Evolutionary conservation across 805 yeast species (phyloP).

Genomic region (Candida silvatica): DNA sequence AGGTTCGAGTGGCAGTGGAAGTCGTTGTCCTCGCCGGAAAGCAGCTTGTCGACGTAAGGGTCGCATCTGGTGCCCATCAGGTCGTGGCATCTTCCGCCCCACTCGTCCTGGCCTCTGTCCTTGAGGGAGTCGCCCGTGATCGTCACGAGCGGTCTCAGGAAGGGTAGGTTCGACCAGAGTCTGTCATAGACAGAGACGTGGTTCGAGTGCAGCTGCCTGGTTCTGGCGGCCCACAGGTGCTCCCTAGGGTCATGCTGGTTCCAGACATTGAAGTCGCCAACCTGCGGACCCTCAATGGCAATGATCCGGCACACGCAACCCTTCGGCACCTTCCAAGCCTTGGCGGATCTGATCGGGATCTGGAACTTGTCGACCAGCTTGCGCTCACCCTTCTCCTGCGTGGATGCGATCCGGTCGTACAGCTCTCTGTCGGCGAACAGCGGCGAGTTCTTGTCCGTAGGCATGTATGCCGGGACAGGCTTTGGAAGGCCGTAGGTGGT

Average conservation of each 20-base stretch:
- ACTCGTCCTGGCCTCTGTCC: conserved; percentile 49
- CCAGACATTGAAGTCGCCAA: conserved; percentile 64
- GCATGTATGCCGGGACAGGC: conserved; percentile 50
- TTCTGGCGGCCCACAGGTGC: conserved; percentile 62
- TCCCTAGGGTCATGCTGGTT: conserved; percentile 52
- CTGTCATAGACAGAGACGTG: conserved; percentile 56
- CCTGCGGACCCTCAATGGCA: conserved; percentile 66
- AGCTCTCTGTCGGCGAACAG: conserved; percentile 41
- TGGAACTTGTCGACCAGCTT: conserved; percentile 32
- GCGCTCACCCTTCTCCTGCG: conserved; percentile 28
- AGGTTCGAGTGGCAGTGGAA: conserved; percentile 62
- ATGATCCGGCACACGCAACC: conserved; percentile 50
- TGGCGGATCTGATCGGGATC: conserved; percentile 48
- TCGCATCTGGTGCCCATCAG: conserved; percentile 63
- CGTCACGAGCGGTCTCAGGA: conserved; percentile 53
- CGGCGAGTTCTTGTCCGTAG: conserved; percentile 41
- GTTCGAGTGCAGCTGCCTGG: conserved; percentile 55
- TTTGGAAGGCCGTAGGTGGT: conserved; percentile 20
- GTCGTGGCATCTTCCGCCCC: conserved; percentile 62
- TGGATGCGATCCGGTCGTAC: conserved; percentile 34
- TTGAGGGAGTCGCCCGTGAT: conserved; percentile 51
- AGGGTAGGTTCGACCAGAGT: conserved; percentile 61
- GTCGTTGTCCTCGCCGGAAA: conserved; percentile 58
- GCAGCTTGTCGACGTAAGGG: conserved; percentile 56
- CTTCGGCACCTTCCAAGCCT: conserved; percentile 56